These are phyloP conservation scores for Nelumbo lutea DNA, from an alignment of 164 flowering plant genomes.

Conservation along the genomic window DNA sequence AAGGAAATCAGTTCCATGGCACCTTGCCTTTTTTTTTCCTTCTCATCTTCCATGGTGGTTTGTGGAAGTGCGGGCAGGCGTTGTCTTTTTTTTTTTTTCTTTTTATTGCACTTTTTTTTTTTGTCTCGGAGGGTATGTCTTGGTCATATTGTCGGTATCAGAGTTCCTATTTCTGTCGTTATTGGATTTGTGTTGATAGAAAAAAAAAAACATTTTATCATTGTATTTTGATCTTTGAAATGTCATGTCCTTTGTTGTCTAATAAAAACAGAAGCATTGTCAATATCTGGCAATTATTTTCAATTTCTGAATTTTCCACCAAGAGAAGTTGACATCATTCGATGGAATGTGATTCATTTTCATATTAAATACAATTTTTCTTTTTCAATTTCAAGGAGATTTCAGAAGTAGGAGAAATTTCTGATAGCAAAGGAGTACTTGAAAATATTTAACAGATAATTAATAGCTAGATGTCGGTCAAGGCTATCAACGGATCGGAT, in stretches of 20 bases:
- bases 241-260: not conserved
- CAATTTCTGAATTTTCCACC: no score
- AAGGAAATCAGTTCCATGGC: constrained; percentile 8
- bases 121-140: constrained; percentile 7
- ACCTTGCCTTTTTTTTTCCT: not conserved
- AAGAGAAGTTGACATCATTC: no score
- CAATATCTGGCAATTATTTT: no score
- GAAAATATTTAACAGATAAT: no score
- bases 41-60: constrained; percentile 5
- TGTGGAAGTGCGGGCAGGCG: constrained; percentile 12
- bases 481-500: no score
- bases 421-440: no score
- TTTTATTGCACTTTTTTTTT: constrained; percentile 1
- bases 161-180: constrained; percentile 6
- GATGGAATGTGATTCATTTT: no score
- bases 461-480: no score
- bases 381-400: no score
- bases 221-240: constrained; percentile 7
- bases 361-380: no score
- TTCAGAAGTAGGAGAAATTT: no score
- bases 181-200: constrained; percentile 9
- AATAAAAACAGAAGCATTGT: not conserved
- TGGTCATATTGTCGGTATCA: constrained; percentile 2
- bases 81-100: constrained; percentile 1
- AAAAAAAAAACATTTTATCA: not conserved